Percentiles rank a stretch among this genome's conserved stretches.
Evolutionary conservation across 352 stramenopile species (phyloP).

Genomic region (Phytophthora ohioensis): DNA sequence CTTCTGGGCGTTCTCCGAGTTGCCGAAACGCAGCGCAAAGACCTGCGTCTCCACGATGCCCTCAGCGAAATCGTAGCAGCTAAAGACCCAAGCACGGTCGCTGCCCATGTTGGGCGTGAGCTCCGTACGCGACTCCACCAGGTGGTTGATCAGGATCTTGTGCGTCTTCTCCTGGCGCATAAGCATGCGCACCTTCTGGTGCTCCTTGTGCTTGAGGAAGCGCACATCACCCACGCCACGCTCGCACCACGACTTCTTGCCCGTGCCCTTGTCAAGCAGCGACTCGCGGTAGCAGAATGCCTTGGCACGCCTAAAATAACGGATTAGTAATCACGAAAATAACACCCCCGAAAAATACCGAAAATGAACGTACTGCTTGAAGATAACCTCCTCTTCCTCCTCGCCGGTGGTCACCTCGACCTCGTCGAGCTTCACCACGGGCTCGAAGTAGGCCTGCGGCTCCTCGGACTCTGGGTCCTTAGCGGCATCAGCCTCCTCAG

Average conservation of each 20-base stretch:
- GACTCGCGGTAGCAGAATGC: slow-evolving; percentile 98
- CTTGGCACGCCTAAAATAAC: slow-evolving; percentile 88
- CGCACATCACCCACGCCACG: slow-evolving; percentile 96
- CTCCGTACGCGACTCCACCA: slow-evolving; percentile 96
- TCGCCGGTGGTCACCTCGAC: slow-evolving; percentile 98
- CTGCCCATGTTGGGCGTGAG: slow-evolving; percentile 96
- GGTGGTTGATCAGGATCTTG: slow-evolving; percentile 99
- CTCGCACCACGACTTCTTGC: slow-evolving; percentile 98
- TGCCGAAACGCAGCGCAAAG: slow-evolving; percentile 95
- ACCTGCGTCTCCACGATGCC: slow-evolving; percentile 92
- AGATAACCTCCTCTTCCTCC: slow-evolving; percentile 97
- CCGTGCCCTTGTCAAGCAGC: slow-evolving; percentile 97
- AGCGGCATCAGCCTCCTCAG: slow-evolving; percentile 55
- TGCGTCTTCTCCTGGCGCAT: slow-evolving; percentile 99
- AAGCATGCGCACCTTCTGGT: slow-evolving; percentile 94
- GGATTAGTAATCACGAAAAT: background rate
- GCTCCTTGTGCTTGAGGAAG: slow-evolving; percentile 97
- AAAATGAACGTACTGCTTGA: slow-evolving; percentile 79
- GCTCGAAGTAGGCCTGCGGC: slow-evolving; percentile 90
- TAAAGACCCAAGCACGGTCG: slow-evolving; percentile 98
- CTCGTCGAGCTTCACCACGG: slow-evolving; percentile 90
- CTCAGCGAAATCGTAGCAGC: slow-evolving; percentile 98
- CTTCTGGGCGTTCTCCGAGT: slow-evolving; percentile 95
- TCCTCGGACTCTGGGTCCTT: slow-evolving; percentile 85
- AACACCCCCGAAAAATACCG: slow-evolving; percentile 3